Conservation (phyloP, 2,329 filamentous ascomycete species). For the Aotearoamyces nothofagi region DNA sequence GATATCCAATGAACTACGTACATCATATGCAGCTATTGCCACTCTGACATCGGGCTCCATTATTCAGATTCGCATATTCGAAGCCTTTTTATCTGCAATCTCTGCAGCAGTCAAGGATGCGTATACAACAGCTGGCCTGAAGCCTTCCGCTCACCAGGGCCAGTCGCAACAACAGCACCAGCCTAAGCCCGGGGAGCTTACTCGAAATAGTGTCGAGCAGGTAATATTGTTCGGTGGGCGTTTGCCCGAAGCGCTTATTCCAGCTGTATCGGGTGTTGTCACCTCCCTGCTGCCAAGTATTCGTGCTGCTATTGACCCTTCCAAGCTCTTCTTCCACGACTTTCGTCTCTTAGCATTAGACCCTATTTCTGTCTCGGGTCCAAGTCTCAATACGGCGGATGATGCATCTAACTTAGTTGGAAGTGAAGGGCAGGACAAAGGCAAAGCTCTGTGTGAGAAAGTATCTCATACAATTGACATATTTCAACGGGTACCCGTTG, state of each 20-base stretch:
- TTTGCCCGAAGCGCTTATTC: conserved; percentile 17
- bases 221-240: conserved; percentile 18
- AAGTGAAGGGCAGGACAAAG: conserved; percentile 8
- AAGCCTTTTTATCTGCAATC: conserved; percentile 15
- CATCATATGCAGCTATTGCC: conserved; percentile 17
- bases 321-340: conserved; percentile 19
- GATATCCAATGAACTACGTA: conserved; percentile 12
- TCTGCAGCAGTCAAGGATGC: conserved; percentile 13
- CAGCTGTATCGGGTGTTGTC: no score
- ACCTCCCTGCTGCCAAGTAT: conserved; percentile 14
- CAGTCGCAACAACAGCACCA: no score
- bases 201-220: conserved; percentile 17
- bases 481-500: conserved; percentile 8
- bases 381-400: no score
- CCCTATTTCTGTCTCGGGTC: no score
- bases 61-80: conserved; percentile 16
- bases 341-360: conserved; percentile 17
- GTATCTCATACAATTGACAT: conserved; percentile 9
- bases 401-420: conserved; percentile 8
- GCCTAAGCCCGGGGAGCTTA: no score
- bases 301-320: conserved; percentile 18
- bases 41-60: conserved; percentile 14
- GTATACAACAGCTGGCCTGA: conserved; percentile 12
- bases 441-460: conserved; percentile 19
- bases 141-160: no score